Conservation (phyloP, 2,329 filamentous ascomycete genomes). For the Claviceps pazoutovae region DNA sequence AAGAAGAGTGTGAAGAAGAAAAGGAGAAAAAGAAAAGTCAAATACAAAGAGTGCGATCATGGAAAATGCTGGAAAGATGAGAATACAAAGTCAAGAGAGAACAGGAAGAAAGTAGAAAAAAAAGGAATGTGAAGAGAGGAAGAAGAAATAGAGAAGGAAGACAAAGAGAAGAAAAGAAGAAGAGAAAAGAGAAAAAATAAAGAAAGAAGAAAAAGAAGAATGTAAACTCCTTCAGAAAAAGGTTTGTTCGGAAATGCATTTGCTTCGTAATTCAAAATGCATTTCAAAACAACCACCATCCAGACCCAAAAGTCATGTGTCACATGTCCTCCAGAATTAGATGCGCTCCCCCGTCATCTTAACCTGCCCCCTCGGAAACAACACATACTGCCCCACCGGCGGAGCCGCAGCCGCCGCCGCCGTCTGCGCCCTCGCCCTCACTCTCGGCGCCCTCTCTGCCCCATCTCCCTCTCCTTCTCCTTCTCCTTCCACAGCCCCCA, state of each 20-base stretch:
- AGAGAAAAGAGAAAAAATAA: background rate
- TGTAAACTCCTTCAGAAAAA: background rate
- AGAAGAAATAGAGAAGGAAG: background rate
- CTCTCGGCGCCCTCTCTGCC: too few relatives aligned
- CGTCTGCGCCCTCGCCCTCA: constrained; percentile 29
- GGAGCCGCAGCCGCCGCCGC: constrained; percentile 30
- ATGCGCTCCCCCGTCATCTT: constrained; percentile 21
- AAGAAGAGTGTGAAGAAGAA: background rate
- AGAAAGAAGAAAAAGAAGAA: background rate
- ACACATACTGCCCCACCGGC: constrained; percentile 32
- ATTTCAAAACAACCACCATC: too few relatives aligned
- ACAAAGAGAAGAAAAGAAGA: background rate
- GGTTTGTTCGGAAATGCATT: too few relatives aligned
- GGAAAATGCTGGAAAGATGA: too few relatives aligned
- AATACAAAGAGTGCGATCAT: too few relatives aligned
- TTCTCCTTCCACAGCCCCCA: constrained; percentile 16
- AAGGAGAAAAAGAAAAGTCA: too few relatives aligned
- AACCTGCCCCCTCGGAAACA: constrained; percentile 27
- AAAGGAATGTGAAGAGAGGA: background rate
- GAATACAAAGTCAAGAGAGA: too few relatives aligned
- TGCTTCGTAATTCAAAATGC: too few relatives aligned
- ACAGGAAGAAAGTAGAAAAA: background rate
- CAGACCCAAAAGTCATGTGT: too few relatives aligned
- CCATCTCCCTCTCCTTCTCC: too few relatives aligned
- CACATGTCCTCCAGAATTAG: constrained; percentile 8